Evolutionary conservation across 1,284 basidiomycete species (phyloP), one percentile per base, ranked within the genome.

Genomic region (Marasmius fiardii): DNA sequence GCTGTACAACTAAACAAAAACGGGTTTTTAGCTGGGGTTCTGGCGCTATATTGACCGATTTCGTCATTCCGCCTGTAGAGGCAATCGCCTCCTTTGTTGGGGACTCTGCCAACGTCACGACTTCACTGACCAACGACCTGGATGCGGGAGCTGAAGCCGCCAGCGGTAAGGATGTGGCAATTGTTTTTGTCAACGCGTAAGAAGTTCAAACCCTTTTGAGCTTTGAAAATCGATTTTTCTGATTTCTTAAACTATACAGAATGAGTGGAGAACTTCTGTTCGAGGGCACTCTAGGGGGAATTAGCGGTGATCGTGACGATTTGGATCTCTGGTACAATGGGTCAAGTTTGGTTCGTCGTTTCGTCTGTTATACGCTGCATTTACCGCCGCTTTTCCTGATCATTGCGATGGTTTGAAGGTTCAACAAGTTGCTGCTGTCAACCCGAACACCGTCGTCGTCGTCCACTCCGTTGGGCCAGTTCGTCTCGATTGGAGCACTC

Each of bases 251-350:
- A 11, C 23, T 34, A 1, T 16, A 37, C 50, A 75, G 72, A 0
- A 76, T 75, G 74, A 78, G 77, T 56, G 76, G 77, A 14, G 77
- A 79, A 56, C 67, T 78, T 4, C 75, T 72, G 1, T 64, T 67
- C 43, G 81, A 89, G 65, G 73, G 82, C 41, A 77, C 76, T 4
- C 83, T 89, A 1, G 81, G 82, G 43, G 81, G 81, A 1, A 86
- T 84, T 59, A 75, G 76, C 55, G 87, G 87, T 7, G 90, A 92
- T 65, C 78, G 88, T 28, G 90, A 91, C 64, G 85, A 92, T 63
- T 70, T 92, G 11, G 79, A 80, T 20, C 77, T 88, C 0, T 92
- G 89, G 90, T 81, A 79, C 61, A 75, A 71, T 24, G 76, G 74
- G 7, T 71, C 70, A 12, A 69, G 67, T 31, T 59, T 77, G 52